Evolutionary conservation across 164 flowering plant genomes (phyloP), one percentile per base, ranked within the genome.

Genomic region (Buxus sempervirens): DNA sequence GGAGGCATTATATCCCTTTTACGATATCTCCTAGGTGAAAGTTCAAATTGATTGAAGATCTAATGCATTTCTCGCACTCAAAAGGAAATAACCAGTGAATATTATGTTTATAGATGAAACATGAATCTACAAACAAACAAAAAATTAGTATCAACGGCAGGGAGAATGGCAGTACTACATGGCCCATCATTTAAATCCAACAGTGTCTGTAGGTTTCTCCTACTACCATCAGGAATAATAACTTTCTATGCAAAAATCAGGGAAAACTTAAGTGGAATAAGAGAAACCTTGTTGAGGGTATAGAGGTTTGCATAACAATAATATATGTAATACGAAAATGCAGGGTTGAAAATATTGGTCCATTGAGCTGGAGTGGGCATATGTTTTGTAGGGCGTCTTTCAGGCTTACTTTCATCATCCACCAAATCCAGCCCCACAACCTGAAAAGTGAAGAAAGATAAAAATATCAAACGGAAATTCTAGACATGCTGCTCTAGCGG

Each of bases 371-470:
- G 99, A 18, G 96, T 90, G 18, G 93, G 98, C 99, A 96, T 96
- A 82, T 96, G 99, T 73, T 96, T 96, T 66, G 98, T 96, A 21
- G 99, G 99, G 56, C 98, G 93, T 66, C 99, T 87, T 79, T 96
- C 99, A 69, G 99, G 97, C 77, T 93, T 96, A 77, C 98, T 96
- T 76, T 96, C 99, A 78, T 96, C 99, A 86, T 96, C 99, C 71
- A 96, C 99, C 78, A 96, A 82, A 83, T 96, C 99, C 60, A 96
- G 76, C 26, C 99, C 98, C 68, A 96, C 99, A 75, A 96, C 98
- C 99, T 96, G 78, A 56, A 75, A 73, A 26, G 58, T 53, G 32
- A 78, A 51, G 19, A 72, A n/a, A 51, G 58, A 58, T 12, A 24
- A 55, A 16, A 65, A 36, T 54, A 15, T 32, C 0, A 2, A 23